A percentile compares a stretch with the other conserved stretches of the same genome.
Evolutionary conservation across 2,329 filamentous ascomycete species (phyloP).

Genomic region (Allantophomopsis cytisporea): DNA sequence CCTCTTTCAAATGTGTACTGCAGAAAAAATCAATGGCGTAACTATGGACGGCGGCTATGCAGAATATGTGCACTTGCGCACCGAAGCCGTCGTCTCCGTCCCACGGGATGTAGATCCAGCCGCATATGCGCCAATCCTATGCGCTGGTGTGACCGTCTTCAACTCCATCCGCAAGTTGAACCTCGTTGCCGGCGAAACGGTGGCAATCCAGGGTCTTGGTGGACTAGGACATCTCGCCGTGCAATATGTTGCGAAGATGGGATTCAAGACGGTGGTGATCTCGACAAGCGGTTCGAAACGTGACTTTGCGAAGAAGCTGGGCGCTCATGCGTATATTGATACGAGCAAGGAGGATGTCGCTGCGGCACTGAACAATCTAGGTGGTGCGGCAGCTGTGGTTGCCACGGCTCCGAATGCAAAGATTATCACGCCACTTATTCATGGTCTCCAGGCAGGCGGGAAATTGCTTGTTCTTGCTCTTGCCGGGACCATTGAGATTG

Average conservation of each 20-base stretch:
- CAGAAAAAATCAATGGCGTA: conserved; percentile 49
- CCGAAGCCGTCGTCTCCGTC: conserved; percentile 44
- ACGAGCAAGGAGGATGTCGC: conserved; percentile 34
- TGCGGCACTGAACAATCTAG: conserved; percentile 37
- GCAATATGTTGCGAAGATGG: conserved; percentile 65
- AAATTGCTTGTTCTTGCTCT: conserved; percentile 47
- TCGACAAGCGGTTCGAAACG: conserved; percentile 53
- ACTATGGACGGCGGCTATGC: conserved; percentile 53
- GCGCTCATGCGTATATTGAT: conserved; percentile 47
- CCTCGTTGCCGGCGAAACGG: conserved; percentile 35
- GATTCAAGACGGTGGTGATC: conserved; percentile 57
- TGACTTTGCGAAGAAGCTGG: conserved; percentile 48
- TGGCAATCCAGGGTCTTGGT: conserved; percentile 55
- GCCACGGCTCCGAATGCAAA: conserved; percentile 48
- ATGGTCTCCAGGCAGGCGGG: conserved; percentile 37
- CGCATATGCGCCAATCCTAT: conserved; percentile 44
- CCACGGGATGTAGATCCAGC: conserved; percentile 36
- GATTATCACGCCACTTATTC: conserved; percentile 36
- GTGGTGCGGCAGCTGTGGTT: conserved; percentile 47
- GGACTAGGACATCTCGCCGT: conserved; percentile 68
- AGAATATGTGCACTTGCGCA: conserved; percentile 45
- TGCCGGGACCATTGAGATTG: conserved; percentile 28
- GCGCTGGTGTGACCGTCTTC: conserved; percentile 52
- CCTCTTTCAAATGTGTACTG: conserved; percentile 55
- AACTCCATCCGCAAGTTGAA: conserved; percentile 41